These are phyloP conservation scores for Panicum hallii DNA, from an alignment of 202 grass and related monocot species.

Conservation along the genomic window DNA sequence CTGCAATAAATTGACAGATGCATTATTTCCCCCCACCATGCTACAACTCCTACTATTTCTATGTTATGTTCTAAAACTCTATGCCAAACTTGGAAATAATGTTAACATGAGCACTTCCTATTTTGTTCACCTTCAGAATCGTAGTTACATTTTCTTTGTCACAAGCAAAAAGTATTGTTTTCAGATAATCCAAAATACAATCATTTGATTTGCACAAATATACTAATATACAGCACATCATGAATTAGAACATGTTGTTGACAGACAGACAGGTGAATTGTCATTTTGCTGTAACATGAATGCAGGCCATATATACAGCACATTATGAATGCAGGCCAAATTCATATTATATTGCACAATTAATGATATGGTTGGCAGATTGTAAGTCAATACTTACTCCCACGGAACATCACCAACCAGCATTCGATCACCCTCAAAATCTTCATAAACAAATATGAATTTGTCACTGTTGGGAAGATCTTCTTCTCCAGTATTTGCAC, in stretches of 20 bases:
- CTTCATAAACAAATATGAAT: constrained; percentile 86
- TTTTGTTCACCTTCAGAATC: not conserved
- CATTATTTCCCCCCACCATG: constrained; percentile 5
- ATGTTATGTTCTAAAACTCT: constrained; percentile 13
- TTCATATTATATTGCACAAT: not conserved
- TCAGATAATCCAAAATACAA: not conserved
- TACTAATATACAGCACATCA: not conserved
- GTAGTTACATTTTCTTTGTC: not conserved
- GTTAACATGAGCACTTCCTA: not conserved
- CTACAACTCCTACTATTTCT: not conserved
- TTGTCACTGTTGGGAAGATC: constrained; percentile 23
- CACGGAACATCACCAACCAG: constrained; percentile 92
- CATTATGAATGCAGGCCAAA: not conserved
- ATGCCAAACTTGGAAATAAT: not conserved
- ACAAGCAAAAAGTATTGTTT: not conserved
- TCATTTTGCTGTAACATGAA: constrained; percentile 2
- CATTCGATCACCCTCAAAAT: constrained; percentile 86
- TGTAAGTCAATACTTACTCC: constrained; percentile 63
- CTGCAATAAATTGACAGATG: constrained; percentile 14
- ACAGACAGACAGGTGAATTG: not conserved
- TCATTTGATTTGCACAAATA: not conserved
- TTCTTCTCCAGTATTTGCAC: constrained; percentile 26
- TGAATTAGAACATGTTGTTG: not conserved
- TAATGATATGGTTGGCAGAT: not conserved
- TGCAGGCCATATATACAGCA: not conserved